Evolutionary conservation across 202 grass and related monocot genomes (phyloP), one percentile per base, ranked within the genome.

Genomic region (Digitaria exilis): DNA sequence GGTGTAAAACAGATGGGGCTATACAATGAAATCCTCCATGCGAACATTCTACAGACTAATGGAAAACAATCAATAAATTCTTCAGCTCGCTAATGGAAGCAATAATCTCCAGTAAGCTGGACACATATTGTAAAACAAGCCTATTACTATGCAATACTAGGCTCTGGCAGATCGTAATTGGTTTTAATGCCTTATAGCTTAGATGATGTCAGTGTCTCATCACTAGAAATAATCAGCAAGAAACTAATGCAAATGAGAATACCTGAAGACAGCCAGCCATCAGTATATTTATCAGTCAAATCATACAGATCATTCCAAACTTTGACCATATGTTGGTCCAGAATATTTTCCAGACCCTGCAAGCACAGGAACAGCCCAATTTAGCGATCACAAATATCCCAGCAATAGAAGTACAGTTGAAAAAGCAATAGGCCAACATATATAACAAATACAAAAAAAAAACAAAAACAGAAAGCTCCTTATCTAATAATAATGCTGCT

Each of bases 181-280:
- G 42, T 68, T 50, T 13, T 31, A 60, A 34, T 6, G 11, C 58
- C 29, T 17, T 83, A 57, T 26, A 79, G 48, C 6, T 49, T 69
- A 65, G 44, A 71, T 65, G 17, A 84, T 52, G 19, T 39, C 9
- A 59, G 37, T 26, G 34, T 56, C 7, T 31, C 28, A 73, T n/a
- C 8, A 75, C 18, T 67, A 45, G 31, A 54, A 55, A 46, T 12
- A 76, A 25, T 49, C 32, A 64, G 50, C n/a, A 1, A 60, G 21
- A 69, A 71, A 75, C 1, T 56, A 71, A 30, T 26, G 42, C 10
- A 52, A 80, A 80, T 73, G 18, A 82, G n/a, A 65, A 76, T 91
- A 98, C 95, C 95, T 66, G 92, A 91, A 79, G 90, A 95, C 88
- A 98, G 92, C 95, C 95, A 98, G 34, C 84, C 87, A 78, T 98